phyloP scores from a whole-genome alignment of 208 protist species.

The Crithidia brevicula region DNA sequence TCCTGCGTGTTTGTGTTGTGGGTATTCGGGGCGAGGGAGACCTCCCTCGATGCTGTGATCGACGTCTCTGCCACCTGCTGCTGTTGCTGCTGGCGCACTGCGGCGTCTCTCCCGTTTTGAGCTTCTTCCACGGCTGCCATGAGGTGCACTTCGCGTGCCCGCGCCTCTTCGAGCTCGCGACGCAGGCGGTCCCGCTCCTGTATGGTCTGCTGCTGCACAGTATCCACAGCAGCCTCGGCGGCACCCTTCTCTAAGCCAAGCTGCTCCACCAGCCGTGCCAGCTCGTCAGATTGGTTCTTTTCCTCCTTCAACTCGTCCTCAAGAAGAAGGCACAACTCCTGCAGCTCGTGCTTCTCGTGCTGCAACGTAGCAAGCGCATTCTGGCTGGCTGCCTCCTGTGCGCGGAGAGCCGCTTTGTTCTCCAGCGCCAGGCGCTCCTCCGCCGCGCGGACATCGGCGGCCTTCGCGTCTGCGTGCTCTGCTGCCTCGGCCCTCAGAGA shows the following conservation, averaged over 20 bases:
- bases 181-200: constrained; percentile 22
- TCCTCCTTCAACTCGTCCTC: constrained; percentile 48
- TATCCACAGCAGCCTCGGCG: constrained; percentile 22
- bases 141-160: constrained; percentile 9
- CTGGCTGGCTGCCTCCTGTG: background rate
- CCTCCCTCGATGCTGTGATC: background rate
- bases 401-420: background rate
- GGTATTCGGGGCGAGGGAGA: background rate
- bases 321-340: constrained; percentile 43
- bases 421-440: background rate
- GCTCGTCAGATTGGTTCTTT: constrained; percentile 40
- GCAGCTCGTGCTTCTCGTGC: constrained; percentile 37
- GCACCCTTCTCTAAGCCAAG: constrained; percentile 24
- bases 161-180: constrained; percentile 21
- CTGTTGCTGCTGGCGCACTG: background rate
- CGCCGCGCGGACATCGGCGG: background rate
- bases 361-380: constrained; percentile 7
- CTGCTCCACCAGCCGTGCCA: constrained; percentile 26
- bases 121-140: constrained; percentile 7
- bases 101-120: background rate
- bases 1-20: background rate
- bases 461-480: background rate
- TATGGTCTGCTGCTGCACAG: constrained; percentile 6
- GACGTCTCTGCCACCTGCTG: background rate
- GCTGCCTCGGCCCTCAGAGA: background rate